Evolutionary conservation across 2,329 filamentous ascomycete genomes (phyloP), one percentile per base, ranked within the genome.

Genomic region (Clonostachys solani): DNA sequence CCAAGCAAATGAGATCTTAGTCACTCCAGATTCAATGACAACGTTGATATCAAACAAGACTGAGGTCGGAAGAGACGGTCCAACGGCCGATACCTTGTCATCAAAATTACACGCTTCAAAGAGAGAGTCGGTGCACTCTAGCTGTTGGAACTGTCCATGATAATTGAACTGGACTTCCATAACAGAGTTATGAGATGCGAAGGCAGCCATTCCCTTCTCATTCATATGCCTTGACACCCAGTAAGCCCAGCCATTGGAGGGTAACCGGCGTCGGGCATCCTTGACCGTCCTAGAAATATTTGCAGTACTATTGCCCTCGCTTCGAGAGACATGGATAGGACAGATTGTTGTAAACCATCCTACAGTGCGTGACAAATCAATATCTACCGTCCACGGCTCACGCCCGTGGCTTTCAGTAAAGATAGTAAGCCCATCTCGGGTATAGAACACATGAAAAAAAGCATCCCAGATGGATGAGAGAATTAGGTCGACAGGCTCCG

Each of bases 151-250:
- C 33, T 53, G 50, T 1, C 44, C 68, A 59, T 9, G 71, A 49
- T 74, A 78, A 53, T 78, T 78, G 60, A 78, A 75, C 0, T 71
- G 56, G 3, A 78, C 50, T 51, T 79, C 76, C 49, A 73, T 65
- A 1, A 61, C 56, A 13, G 33, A 10, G 13, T n/a, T 10, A 29
- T 23, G 33, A 15, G 13, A 12, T 13, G 17, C 18, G 16, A 33
- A 19, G 16, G 23, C 29, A n/a, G 12, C 29, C 16, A 29, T 43
- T 6, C 16, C 29, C 44, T 71, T 69, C n/a, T 54, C 56, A 1
- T 63, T 62, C 3, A 65, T 55, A 9, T 49, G 54, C 9, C 19
- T 10, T 10, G 37, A 41, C n/a, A 36, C 36, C n/a, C 44, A 48
- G 41, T 52, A 56, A 8, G 52, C 50, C 3, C 52, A 50, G 9